These are phyloP conservation scores for Hirsutella rhossiliensis DNA, from an alignment of 2,329 filamentous ascomycete species.

Conservation along the genomic window DNA sequence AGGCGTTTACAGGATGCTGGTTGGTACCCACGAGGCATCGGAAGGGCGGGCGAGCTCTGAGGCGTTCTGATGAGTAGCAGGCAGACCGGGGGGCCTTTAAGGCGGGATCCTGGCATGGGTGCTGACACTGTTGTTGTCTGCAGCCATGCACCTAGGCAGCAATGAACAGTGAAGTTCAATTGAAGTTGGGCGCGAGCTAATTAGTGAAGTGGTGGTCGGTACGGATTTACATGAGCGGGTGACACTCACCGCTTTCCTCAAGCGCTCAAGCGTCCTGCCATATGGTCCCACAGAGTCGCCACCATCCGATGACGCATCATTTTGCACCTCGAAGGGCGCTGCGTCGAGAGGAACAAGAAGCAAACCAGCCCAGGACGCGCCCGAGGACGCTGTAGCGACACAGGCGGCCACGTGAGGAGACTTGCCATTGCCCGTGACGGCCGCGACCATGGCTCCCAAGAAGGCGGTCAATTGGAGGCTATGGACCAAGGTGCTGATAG, in stretches of 20 bases:
- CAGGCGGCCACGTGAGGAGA: neutral
- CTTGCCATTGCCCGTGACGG: neutral
- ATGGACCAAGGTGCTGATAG: conserved; percentile 58
- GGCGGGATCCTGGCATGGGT: no score
- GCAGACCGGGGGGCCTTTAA: no score
- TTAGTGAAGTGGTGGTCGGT: no score
- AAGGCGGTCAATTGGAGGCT: conserved; percentile 42
- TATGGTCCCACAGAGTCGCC: neutral
- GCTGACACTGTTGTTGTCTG: no score
- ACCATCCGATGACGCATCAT: neutral
- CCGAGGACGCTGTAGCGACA: neutral
- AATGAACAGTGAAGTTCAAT: no score
- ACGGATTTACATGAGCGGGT: no score
- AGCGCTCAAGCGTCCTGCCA: neutral
- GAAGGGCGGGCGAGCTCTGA: no score
- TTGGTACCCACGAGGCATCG: no score
- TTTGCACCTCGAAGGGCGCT: neutral
- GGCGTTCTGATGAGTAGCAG: no score
- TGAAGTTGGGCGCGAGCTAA: no score
- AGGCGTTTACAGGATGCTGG: no score
- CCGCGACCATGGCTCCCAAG: conserved; percentile 18
- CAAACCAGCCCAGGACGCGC: neutral
- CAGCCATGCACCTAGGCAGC: no score
- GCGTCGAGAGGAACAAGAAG: neutral
- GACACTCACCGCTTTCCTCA: neutral